These are phyloP conservation scores for Discostella stelligera DNA, from an alignment of 352 stramenopile genomes.

Conservation along the genomic window DNA sequence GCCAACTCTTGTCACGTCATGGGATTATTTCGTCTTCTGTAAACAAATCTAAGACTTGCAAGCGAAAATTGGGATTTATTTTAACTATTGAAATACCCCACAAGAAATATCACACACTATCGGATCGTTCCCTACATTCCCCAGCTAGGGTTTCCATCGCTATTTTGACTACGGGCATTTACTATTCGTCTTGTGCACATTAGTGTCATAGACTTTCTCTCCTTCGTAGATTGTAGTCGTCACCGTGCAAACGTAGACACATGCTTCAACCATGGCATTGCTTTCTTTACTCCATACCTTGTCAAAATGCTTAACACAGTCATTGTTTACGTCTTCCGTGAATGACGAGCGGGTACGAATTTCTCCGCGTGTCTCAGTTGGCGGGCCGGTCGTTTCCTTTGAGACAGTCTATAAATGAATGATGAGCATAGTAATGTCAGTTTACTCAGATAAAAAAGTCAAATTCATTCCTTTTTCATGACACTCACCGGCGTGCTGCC, in stretches of 20 bases:
- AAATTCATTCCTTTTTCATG: neutral
- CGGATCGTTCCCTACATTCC: too few species aligned
- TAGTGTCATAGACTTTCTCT: neutral
- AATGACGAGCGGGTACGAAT: neutral
- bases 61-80: too few species aligned
- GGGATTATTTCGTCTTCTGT: too few species aligned
- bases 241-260: constrained; percentile 19
- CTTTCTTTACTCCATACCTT: constrained; percentile 6
- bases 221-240: constrained; percentile 10
- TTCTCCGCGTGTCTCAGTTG: neutral
- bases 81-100: too few species aligned
- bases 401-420: constrained; percentile 7
- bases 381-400: constrained; percentile 14
- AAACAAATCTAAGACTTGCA: too few species aligned
- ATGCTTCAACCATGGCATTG: neutral
- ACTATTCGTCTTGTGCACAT: constrained; percentile 8
- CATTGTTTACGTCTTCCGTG: constrained; percentile 6
- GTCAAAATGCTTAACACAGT: constrained; percentile 2
- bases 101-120: too few species aligned
- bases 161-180: constrained; percentile 2
- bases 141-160: too few species aligned
- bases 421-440: neutral
- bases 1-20: too few species aligned
- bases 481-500: constrained; percentile 14
- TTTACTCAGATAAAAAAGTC: neutral